Evolutionary conservation across 306 rosid genomes (phyloP).

Genomic region (Medicago arabica): DNA sequence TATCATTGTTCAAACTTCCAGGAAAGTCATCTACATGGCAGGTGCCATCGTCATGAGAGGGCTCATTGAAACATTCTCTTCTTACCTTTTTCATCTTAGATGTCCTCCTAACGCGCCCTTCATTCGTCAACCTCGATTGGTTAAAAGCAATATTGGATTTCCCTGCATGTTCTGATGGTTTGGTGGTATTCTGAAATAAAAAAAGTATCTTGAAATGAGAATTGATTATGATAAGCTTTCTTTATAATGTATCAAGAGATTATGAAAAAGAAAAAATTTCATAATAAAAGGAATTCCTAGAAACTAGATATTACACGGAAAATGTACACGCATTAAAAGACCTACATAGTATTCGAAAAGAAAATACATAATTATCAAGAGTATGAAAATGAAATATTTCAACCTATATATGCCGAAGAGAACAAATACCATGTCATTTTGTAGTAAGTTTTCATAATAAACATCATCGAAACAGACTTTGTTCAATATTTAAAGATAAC

Average conservation of each 20-base stretch:
- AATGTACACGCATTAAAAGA: background rate
- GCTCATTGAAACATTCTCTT: constrained; percentile 14
- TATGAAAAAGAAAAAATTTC: no score
- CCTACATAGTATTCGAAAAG: no score
- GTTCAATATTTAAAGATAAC: constrained; percentile 12
- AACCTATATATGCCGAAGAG: background rate
- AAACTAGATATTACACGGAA: constrained; percentile 22
- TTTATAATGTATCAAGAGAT: constrained; percentile 3
- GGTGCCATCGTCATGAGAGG: no score
- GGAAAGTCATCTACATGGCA: no score
- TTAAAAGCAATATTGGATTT: constrained; percentile 24
- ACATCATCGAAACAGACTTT: constrained; percentile 11
- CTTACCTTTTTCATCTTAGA: constrained; percentile 33
- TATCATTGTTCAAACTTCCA: background rate
- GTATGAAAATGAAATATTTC: background rate
- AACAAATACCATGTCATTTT: background rate
- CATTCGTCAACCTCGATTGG: constrained; percentile 41
- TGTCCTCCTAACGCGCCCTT: constrained; percentile 23
- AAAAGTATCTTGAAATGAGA: constrained; percentile 1
- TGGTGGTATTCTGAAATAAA: constrained; percentile 51
- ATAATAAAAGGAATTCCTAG: constrained; percentile 17
- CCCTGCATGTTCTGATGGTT: constrained; percentile 39
- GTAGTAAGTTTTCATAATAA: constrained; percentile 5
- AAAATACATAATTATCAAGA: background rate
- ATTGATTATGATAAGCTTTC: constrained; percentile 18